phyloP scores from a whole-genome alignment of 1,139 yeast genomes.

The Yamadazyma mexicana region DNA sequence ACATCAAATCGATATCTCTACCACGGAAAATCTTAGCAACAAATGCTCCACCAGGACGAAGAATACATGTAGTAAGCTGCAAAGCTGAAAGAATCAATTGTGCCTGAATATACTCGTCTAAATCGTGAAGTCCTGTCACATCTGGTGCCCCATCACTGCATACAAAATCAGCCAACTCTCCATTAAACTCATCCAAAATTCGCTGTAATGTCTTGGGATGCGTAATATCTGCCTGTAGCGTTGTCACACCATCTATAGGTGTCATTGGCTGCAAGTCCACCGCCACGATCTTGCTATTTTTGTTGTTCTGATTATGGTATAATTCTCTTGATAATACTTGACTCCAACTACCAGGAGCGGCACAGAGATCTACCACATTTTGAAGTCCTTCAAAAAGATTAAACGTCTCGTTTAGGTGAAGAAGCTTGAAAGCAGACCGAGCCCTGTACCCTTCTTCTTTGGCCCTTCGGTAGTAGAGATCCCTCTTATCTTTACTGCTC shows the following conservation, averaged over 20 bases:
- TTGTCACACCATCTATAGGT: conserved; percentile 84
- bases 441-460: conserved; percentile 98
- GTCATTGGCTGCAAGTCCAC: conserved; percentile 98
- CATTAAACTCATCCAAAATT: conserved; percentile 80
- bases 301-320: conserved; percentile 36
- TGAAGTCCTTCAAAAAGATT: conserved; percentile 70
- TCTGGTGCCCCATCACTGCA: conserved; percentile 99
- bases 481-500: conserved; percentile 93
- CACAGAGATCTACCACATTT: conserved; percentile 94
- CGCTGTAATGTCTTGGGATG: conserved; percentile 83
- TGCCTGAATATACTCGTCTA: conserved; percentile 95
- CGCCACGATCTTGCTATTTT: conserved; percentile 76
- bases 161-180: conserved; percentile 91
- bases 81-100: conserved; percentile 88
- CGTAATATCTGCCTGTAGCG: conserved; percentile 94
- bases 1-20: conserved; percentile 87
- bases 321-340: conserved; percentile 84
- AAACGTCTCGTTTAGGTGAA: conserved; percentile 88
- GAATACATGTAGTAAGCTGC: conserved; percentile 83
- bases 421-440: conserved; percentile 87
- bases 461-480: conserved; percentile 85
- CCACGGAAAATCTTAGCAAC: conserved; percentile 97
- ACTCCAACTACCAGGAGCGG: conserved; percentile 99
- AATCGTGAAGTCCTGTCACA: conserved; percentile 94
- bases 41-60: conserved; percentile 87